Percentiles rank a stretch among this genome's conserved stretches.
Evolutionary conservation across 371 early-diverging fungal genomes (phyloP).

Genomic region (Amoeboaphelidium protococcarum): DNA sequence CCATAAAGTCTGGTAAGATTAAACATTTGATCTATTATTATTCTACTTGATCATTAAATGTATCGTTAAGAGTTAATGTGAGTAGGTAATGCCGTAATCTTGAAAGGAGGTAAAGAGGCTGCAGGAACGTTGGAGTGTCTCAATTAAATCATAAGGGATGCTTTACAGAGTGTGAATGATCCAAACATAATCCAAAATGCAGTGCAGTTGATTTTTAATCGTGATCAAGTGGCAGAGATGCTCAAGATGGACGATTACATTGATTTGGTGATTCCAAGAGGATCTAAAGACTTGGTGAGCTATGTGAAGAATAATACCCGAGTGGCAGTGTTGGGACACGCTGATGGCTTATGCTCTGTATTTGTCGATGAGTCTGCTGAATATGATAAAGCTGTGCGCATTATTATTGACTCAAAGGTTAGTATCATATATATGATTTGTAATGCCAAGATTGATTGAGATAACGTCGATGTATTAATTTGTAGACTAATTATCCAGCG

Average conservation of each 20-base stretch:
- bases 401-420: conserved; percentile 73
- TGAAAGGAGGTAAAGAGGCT: conserved; percentile 80
- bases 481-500: conserved; percentile 68
- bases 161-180: no score
- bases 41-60: no score
- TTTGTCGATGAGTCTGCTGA: conserved; percentile 63
- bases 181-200: no score
- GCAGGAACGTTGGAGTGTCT: no score
- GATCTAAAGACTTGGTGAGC: conserved; percentile 60
- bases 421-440: no score
- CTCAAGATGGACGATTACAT: conserved; percentile 67
- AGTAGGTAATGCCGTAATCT: conserved; percentile 64
- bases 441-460: no score
- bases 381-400: conserved; percentile 31
- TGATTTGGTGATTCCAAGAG: conserved; percentile 83
- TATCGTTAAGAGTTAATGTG: conserved; percentile 3
- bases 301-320: conserved; percentile 64
- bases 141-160: no score
- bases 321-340: conserved; percentile 83
- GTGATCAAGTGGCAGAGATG: conserved; percentile 58
- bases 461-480: no score
- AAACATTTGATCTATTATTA: no score
- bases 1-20: conserved; percentile 62
- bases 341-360: conserved; percentile 79
- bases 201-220: conserved; percentile 60